phyloP scores from a whole-genome alignment of 768 basidiomycete genomes.

The Nidula microcarpa region DNA sequence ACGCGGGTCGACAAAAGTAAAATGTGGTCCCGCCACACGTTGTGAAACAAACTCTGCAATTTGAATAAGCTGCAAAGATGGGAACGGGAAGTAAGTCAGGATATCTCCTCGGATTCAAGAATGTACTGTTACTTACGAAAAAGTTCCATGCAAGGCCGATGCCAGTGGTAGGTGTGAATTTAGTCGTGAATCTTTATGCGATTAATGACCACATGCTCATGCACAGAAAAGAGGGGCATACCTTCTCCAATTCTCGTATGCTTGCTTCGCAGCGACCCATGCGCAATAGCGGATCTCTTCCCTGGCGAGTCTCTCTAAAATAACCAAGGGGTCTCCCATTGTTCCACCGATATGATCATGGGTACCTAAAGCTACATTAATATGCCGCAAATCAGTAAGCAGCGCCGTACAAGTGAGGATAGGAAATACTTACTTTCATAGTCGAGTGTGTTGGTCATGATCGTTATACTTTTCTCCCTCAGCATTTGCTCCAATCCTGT shows the following conservation, averaged over 20 bases:
- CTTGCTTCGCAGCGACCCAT: conserved; percentile 26
- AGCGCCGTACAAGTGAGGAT: neutral
- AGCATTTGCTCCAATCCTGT: conserved; percentile 6
- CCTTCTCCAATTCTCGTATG: conserved; percentile 12
- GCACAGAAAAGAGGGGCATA: neutral
- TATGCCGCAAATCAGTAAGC: conserved; percentile 1
- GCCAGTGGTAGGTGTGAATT: too few relatives aligned
- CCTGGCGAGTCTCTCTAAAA: conserved; percentile 11
- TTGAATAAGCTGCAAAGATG: conserved; percentile 42
- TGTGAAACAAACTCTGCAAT: conserved; percentile 41
- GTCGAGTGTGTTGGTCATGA: conserved; percentile 41
- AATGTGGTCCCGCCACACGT: conserved; percentile 42
- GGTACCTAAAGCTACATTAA: neutral
- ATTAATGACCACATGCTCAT: conserved; percentile 1
- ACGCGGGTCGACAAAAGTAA: conserved; percentile 50
- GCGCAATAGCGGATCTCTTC: conserved; percentile 21
- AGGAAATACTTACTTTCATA: conserved; percentile 32
- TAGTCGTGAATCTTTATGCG: neutral
- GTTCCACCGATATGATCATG: conserved; percentile 19
- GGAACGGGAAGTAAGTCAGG: too few relatives aligned
- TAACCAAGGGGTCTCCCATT: conserved; percentile 14
- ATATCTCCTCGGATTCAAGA: too few relatives aligned
- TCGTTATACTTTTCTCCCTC: conserved; percentile 19
- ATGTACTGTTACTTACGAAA: too few relatives aligned
- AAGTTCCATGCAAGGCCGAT: too few relatives aligned